phyloP scores from a whole-genome alignment of 257 asterid genomes.

The Lycium ferocissimum region DNA sequence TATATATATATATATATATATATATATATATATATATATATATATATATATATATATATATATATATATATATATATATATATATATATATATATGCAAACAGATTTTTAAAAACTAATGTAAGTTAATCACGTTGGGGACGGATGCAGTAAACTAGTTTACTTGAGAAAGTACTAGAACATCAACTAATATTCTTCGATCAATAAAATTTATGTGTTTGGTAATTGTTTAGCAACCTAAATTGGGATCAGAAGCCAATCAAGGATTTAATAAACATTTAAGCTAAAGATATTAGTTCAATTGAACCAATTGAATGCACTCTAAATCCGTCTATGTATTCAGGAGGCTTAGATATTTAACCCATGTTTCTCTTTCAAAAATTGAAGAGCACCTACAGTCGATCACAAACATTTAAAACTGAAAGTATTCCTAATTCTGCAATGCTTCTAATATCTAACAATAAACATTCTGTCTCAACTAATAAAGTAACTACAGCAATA shows the following conservation, averaged over 20 bases:
- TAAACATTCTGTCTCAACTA: constrained; percentile 12
- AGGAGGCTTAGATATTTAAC: background rate
- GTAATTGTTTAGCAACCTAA: background rate
- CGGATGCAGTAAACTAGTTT: no score
- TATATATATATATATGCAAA: no score
- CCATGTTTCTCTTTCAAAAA: background rate
- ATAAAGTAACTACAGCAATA: background rate
- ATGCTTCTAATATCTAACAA: background rate
- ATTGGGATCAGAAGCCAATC: background rate
- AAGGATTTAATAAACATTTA: background rate
- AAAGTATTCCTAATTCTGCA: background rate
- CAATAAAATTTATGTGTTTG: no score
- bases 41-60: no score
- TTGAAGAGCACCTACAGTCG: background rate
- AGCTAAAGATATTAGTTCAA: background rate
- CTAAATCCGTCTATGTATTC: background rate
- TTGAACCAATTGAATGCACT: background rate
- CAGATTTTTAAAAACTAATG: background rate
- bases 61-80: no score
- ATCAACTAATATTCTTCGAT: no score
- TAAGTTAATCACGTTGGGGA: background rate
- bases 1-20: no score
- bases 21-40: no score
- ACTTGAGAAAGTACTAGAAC: no score
- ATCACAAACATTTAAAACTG: background rate